These are phyloP conservation scores for Nectriaceae sp. DNA, from an alignment of 2,329 filamentous ascomycete species.

Conservation along the genomic window DNA sequence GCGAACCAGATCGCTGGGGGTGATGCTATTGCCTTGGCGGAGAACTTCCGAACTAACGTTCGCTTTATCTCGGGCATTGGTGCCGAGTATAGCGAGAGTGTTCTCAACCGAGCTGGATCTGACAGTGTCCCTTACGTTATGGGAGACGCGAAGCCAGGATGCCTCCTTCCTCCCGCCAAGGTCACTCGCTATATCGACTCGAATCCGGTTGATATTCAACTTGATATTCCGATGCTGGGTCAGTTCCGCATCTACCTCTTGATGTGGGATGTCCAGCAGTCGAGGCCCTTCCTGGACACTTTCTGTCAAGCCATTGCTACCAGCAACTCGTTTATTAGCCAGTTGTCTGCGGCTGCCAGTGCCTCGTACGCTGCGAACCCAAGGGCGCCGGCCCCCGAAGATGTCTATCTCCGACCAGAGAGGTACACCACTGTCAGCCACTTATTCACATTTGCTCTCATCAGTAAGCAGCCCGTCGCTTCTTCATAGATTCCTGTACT, in stretches of 20 bases:
- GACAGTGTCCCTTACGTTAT: constrained; percentile 42
- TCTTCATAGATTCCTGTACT: constrained; percentile 3
- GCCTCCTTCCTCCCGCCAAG: constrained; percentile 65
- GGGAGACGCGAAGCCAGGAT: constrained; percentile 55
- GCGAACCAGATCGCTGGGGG: constrained; percentile 61
- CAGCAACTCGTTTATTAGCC: constrained; percentile 56
- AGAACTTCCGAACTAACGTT: constrained; percentile 71
- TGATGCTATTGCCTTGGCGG: constrained; percentile 62
- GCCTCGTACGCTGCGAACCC: constrained; percentile 64
- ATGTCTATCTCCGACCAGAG: constrained; percentile 67
- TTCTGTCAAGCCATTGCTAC: constrained; percentile 59
- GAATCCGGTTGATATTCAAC: constrained; percentile 75
- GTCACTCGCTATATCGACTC: constrained; percentile 76
- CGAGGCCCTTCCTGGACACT: constrained; percentile 58
- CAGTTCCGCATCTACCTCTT: constrained; percentile 78
- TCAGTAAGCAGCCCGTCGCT: constrained; percentile 52
- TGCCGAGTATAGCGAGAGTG: constrained; percentile 58
- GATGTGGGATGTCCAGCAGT: constrained; percentile 60
- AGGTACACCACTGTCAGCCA: constrained; percentile 70
- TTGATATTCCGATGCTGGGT: constrained; percentile 75
- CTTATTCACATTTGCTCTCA: constrained; percentile 68
- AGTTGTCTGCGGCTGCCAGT: constrained; percentile 59
- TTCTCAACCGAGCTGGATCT: constrained; percentile 46
- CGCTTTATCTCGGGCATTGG: constrained; percentile 75
- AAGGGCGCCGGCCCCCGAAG: constrained; percentile 57